Evolutionary conservation across 257 asterid species (phyloP), one percentile per base, ranked within the genome.

Genomic region (Solanum habrochaites): DNA sequence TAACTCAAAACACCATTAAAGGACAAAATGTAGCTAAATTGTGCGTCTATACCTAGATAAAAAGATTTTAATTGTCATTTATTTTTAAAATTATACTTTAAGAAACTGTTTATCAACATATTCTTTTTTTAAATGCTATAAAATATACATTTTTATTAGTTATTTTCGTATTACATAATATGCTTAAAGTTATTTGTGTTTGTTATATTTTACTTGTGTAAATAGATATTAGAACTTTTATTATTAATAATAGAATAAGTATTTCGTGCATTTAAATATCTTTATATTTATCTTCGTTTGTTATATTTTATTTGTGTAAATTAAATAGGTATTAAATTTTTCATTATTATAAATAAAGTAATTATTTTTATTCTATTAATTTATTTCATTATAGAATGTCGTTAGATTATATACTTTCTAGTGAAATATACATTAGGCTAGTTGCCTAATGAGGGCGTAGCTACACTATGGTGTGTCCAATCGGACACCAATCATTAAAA

Each of bases 401-500:
- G 20, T 56, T 56, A 18, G n/a, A 56, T 56, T 56, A 56, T 56
- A 56, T 18, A 56, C 64, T 56, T 56, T 56, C 23, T 56, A 56
- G n/a, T 56, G 64, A 56, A 56, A 56, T 56, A 56, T 56, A 56
- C 11, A 56, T 56, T 56, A 56, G 11, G 64, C n/a, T 18, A 18
- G 64, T 56, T 56, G 64, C 7, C 64, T 56, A 56, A 56, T 56
- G n/a, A 37, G 58, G 21, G 21, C 8, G 1, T 49, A 49, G 8
- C 1, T 49, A 49, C 5, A 47, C 1, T 14, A 47, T 2, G 56
- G 7, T 16, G 0, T 47, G 0, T 47, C 0, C 3, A 47, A 47
- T 0, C 8, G 9, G 10, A 0, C 0, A 49, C 0, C 58, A 8
- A 14, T 49, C 3, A 7, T 49, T 0, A 15, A 0, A 0, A 49